These are phyloP conservation scores for Bromus sterilis DNA, from an alignment of 176 grass and related monocot genomes.

Conservation along the genomic window DNA sequence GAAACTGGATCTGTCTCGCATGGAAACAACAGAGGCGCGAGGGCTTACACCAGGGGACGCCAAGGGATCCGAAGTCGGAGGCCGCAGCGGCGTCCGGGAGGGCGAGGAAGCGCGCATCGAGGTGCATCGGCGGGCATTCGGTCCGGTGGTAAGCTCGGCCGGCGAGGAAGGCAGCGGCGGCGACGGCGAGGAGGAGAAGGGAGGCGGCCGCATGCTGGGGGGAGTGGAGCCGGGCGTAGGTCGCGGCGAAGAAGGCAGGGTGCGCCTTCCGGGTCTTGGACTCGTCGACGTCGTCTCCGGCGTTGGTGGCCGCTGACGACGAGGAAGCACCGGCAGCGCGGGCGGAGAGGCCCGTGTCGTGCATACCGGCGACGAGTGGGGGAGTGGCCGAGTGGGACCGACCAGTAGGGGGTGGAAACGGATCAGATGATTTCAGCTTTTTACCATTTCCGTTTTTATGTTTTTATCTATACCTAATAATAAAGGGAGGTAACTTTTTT, in stretches of 20 bases:
- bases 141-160: slow-evolving; percentile 19
- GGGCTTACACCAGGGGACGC: slow-evolving; percentile 90
- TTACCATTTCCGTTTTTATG: too few species aligned
- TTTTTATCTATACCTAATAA: too few species aligned
- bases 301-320: not conserved
- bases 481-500: too few species aligned
- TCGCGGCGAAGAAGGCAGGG: slow-evolving; percentile 30
- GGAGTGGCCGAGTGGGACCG: not conserved
- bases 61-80: slow-evolving; percentile 81
- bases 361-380: not conserved
- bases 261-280: slow-evolving; percentile 52
- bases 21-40: too few species aligned
- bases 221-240: slow-evolving; percentile 29
- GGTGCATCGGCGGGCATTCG: slow-evolving; percentile 17
- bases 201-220: slow-evolving; percentile 23
- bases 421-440: too few species aligned
- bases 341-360: slow-evolving; percentile 34
- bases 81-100: slow-evolving; percentile 34
- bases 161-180: slow-evolving; percentile 25
- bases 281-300: slow-evolving; percentile 27
- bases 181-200: slow-evolving; percentile 38
- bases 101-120: slow-evolving; percentile 41
- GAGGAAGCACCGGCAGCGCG: slow-evolving; percentile 11
- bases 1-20: too few species aligned
- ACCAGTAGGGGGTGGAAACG: too few species aligned